phyloP scores from a whole-genome alignment of 306 rosid genomes.

The Lathyrus oleraceus region DNA sequence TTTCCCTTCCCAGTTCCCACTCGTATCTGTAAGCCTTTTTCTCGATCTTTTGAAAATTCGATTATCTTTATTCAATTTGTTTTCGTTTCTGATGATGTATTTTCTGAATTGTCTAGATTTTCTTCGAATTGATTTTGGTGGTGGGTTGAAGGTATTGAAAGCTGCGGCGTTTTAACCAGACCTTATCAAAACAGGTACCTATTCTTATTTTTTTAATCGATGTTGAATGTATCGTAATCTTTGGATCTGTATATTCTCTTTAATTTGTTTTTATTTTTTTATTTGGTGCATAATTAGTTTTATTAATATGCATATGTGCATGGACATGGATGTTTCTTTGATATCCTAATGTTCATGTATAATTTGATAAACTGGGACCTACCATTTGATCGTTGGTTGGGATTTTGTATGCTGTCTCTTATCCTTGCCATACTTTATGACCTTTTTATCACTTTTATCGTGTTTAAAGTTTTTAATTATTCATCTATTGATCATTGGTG shows the following conservation, averaged over 20 bases:
- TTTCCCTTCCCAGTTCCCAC: not conserved
- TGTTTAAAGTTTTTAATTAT: not conserved
- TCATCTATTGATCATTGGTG: not conserved
- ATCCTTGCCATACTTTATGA: not conserved
- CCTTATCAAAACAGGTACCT: slow-evolving; percentile 27
- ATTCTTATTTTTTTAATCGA: not conserved
- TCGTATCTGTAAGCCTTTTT: slow-evolving; percentile 21
- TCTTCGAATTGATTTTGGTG: not conserved
- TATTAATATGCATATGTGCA: not conserved
- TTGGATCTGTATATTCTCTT: not conserved
- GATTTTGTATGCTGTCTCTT: not conserved
- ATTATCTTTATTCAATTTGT: not conserved
- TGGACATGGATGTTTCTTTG: not conserved
- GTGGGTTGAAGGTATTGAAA: slow-evolving; percentile 18
- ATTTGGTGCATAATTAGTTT: not conserved
- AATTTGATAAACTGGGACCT: slow-evolving; percentile 8
- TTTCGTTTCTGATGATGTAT: not conserved
- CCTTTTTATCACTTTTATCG: no score
- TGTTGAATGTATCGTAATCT: not conserved
- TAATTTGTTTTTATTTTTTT: not conserved
- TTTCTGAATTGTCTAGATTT: slow-evolving; percentile 2
- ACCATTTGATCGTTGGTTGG: not conserved
- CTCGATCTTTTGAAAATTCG: not conserved
- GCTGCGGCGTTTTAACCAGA: not conserved
- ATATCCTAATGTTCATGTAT: not conserved